phyloP scores from a whole-genome alignment of 2,329 filamentous ascomycete species.

The Coniochaeta ligniaria region DNA sequence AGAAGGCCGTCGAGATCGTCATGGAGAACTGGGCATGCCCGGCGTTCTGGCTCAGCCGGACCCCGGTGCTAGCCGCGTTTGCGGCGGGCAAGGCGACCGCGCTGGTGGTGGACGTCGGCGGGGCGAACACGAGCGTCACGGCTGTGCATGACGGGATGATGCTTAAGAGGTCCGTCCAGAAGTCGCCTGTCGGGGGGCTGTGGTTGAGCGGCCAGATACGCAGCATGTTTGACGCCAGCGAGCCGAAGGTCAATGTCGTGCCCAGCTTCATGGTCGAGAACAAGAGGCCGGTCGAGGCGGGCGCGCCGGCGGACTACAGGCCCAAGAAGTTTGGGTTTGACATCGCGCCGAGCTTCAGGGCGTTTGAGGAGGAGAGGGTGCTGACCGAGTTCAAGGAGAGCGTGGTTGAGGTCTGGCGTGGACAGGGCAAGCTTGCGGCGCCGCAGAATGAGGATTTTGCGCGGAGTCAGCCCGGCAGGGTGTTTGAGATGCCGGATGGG shows the following conservation, averaged over 20 bases:
- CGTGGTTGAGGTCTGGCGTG: slow-evolving; percentile 88
- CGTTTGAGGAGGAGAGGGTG: slow-evolving; percentile 85
- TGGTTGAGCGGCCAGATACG: slow-evolving; percentile 88
- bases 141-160: slow-evolving; percentile 93
- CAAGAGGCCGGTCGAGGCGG: slow-evolving; percentile 84
- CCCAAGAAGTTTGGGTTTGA: slow-evolving; percentile 62
- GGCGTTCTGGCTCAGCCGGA: slow-evolving; percentile 88
- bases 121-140: slow-evolving; percentile 80
- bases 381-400: slow-evolving; percentile 97
- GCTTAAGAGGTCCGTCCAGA: slow-evolving; percentile 80
- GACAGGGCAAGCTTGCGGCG: slow-evolving; percentile 59
- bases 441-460: slow-evolving; percentile 71
- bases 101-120: slow-evolving; percentile 86
- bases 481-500: slow-evolving; percentile 96
- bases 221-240: slow-evolving; percentile 62
- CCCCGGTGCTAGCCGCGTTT: slow-evolving; percentile 83
- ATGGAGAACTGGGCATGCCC: slow-evolving; percentile 97
- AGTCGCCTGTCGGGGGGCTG: slow-evolving; percentile 78
- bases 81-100: slow-evolving; percentile 89
- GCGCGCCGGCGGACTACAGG: slow-evolving; percentile 68
- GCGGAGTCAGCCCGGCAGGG: slow-evolving; percentile 66
- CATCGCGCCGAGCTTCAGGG: slow-evolving; percentile 64
- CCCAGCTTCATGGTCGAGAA: slow-evolving; percentile 84
- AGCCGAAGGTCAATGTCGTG: slow-evolving; percentile 65
- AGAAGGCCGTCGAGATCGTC: slow-evolving; percentile 91